Conservation (phyloP, 2,329 filamentous ascomycete genomes). For the Chalaropsis thielavioides region DNA sequence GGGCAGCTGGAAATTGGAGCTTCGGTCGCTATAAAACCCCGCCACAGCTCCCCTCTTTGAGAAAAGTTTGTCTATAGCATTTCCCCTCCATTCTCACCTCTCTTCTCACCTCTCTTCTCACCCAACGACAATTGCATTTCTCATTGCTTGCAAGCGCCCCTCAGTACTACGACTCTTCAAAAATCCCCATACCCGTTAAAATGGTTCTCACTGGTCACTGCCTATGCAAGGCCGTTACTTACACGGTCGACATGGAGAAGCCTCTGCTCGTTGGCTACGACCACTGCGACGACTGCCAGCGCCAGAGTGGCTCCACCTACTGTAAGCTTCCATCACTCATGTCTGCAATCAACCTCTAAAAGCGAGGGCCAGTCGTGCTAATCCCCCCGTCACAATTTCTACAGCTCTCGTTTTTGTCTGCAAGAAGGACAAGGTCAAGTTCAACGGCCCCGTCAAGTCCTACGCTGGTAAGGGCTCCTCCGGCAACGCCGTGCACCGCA, state of each 20-base stretch:
- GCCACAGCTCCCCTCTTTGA: background rate
- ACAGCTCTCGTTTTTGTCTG: constrained; percentile 51
- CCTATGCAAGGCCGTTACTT: constrained; percentile 58
- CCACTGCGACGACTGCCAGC: constrained; percentile 60
- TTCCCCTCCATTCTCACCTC: background rate
- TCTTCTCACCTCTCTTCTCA: background rate
- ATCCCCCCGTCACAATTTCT: background rate
- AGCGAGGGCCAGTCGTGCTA: background rate
- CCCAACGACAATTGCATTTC: background rate
- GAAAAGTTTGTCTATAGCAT: background rate
- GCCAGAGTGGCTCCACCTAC: constrained; percentile 54
- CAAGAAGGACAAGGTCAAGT: constrained; percentile 48
- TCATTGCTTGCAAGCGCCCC: background rate
- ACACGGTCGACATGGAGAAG: constrained; percentile 40
- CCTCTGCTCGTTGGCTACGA: constrained; percentile 48
- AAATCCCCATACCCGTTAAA: constrained; percentile 8
- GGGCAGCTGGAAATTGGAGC: background rate
- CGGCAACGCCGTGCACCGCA: constrained; percentile 48
- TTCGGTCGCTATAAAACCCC: constrained; percentile 14
- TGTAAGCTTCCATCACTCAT: constrained; percentile 32
- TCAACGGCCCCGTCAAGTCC: constrained; percentile 51
- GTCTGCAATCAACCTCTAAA: background rate
- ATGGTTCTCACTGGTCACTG: constrained; percentile 58
- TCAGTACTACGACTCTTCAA: background rate
- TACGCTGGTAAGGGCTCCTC: constrained; percentile 45